Evolutionary conservation across 306 rosid genomes (phyloP), one percentile per base, ranked within the genome.

Genomic region (Lablab purpureus): DNA sequence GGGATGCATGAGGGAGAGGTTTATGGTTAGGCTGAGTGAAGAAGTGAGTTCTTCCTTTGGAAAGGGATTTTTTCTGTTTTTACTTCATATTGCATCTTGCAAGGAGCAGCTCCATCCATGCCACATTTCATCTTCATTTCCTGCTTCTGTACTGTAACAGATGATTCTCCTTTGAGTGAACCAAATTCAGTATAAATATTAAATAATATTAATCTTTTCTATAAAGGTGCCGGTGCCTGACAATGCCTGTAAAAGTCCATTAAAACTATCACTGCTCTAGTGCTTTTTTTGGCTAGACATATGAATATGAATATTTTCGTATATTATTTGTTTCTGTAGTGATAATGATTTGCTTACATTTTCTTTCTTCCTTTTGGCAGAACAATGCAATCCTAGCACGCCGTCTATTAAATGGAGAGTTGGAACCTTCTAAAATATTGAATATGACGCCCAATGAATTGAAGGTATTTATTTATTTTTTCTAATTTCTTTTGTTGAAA

Each of bases 361-460:
- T 56, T 46, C 46, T 65, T 10, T 75, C 17, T 79, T 27, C 36
- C 36, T 46, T 74, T 78, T 81, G n/a, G 73, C 88, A 96, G 99
- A 80, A 64, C 30, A 88, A 82, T 76, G 85, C 79, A 28, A 19
- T 89, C 43, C 87, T 96, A 54, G 91, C 94, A 37, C 80, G 67
- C 17, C 95, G 99, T 46, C 81, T 96, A 41, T 73, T 96, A 68
- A 89, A 88, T 47, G 93, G 94, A 76, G 98, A 93, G 77, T 77
- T 96, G 87, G 94, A 91, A 71, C 93, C 99, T 22, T 87, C 88
- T 10, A 90, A 80, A 84, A 82, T 93, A 76, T 76, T 93, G 78
- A 96, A 62, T 80, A 93, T 96, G 99, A 87, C 98, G 62, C 90
- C 97, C 43, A 85, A 10, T 59, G 99, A 96, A 80, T 79, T 96